Base-by-base conservation (phyloP, 768 basidiomycete species). In the Tricholomella constricta region DNA sequence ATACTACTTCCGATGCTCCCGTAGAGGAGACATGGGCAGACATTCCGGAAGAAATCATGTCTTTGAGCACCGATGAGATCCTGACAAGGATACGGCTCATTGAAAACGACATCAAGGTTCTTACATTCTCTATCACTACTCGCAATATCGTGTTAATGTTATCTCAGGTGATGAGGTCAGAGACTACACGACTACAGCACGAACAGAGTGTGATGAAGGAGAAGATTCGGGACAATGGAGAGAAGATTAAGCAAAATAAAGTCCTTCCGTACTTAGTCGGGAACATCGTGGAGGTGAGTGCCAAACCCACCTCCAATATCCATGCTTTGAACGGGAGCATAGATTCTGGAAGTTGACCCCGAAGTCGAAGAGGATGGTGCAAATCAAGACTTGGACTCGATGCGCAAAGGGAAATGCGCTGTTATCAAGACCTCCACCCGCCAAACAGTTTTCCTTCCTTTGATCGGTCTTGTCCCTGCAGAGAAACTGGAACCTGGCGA, bases 211-310 rank as follows among this genome's bases (percentile, higher is more conserved):
- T 89, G 59, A 98, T 99, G 97, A 89, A 92, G 68, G 95, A 98
- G 78, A 97, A 96, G 81, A 97, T 99, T 65, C 85, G 92, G 48
- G 97, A 99, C 67, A 99, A 98, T 58, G 88, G 89, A 41, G 94
- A 97, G 74, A 98, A 98, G 76, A 91, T 99, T 60, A 97, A 97
- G 72, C 96, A 99, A 82, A 98, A 99, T 73, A 98, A 98, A 73
- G 94, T 97, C 11, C 76, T 99, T 37, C 97, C 97, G 6, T 99
- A 99, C 72, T 85, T 99, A 48, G 97, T 99, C 32, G 94, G 90
- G 14, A 97, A 98, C 65, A 92, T 99, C 31, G 94, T 99, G 15
- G 97, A 98, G 83, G 94, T 95, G 62, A 51, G 81, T 66, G 12
- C 34, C 19, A 11, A 17, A 4, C 34, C 37, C 31, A 36, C 46